A percentile compares a stretch with the other conserved stretches of the same genome.
These are phyloP conservation scores for Volvariella surrecta DNA, from an alignment of 1,284 basidiomycete genomes.

Conservation along the genomic window DNA sequence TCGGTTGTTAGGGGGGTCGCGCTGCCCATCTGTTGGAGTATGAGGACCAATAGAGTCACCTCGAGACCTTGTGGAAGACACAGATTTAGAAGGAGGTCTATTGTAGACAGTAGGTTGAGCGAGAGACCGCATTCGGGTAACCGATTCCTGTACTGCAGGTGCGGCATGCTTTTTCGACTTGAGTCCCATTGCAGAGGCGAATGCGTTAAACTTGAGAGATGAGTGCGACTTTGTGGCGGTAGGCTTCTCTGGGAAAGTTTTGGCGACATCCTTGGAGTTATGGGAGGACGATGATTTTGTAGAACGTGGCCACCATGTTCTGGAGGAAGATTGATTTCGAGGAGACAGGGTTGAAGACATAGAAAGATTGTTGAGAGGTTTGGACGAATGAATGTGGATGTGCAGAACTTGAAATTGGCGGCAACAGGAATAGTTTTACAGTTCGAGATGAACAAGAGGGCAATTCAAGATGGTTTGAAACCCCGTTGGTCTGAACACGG, in stretches of 20 bases:
- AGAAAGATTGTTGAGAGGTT: conserved; percentile 8
- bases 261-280: conserved; percentile 1
- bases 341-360: conserved; percentile 23
- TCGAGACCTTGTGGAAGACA: conserved; percentile 41
- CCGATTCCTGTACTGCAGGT: conserved; percentile 44
- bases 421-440: conserved; percentile 2
- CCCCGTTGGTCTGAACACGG: too few relatives aligned
- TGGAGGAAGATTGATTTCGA: conserved; percentile 22
- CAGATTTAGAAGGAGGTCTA: conserved; percentile 41
- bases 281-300: conserved; percentile 16
- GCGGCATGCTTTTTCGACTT: conserved; percentile 50
- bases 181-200: conserved; percentile 53
- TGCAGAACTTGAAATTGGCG: conserved; percentile 9
- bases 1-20: conserved; percentile 22
- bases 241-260: conserved; percentile 17
- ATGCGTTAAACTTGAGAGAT: conserved; percentile 38
- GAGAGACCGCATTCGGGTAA: conserved; percentile 16
- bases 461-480: conserved; percentile 1
- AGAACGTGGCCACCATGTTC: conserved; percentile 31
- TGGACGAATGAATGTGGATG: conserved; percentile 9
- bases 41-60: conserved; percentile 39
- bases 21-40: conserved; percentile 41
- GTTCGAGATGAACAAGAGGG: background rate
- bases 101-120: conserved; percentile 17
- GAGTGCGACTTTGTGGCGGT: conserved; percentile 21